Percentiles rank a stretch among this genome's conserved stretches.
Conservation (phyloP, 2,329 filamentous ascomycete species). For the Clarireedia hainanense region DNA sequence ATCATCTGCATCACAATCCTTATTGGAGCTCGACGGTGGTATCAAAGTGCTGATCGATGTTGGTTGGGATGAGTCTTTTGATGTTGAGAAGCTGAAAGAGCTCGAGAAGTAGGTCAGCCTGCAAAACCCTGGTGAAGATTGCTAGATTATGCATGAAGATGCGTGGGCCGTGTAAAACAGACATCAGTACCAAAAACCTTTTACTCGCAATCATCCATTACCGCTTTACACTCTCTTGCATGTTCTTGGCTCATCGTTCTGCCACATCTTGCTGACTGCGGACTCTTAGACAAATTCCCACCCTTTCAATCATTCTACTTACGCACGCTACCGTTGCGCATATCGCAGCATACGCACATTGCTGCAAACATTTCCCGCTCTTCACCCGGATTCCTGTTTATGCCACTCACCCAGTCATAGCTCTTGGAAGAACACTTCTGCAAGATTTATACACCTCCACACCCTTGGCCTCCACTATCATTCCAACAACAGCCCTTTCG, state of each 20-base stretch:
- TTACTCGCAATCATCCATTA: conserved; percentile 11
- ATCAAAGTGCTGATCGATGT: conserved; percentile 93
- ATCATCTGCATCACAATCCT: conserved; percentile 84
- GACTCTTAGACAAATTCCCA: conserved; percentile 68
- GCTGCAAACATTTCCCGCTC: conserved; percentile 89
- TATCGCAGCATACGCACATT: conserved; percentile 88
- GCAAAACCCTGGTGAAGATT: conserved; percentile 7
- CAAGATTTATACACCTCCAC: conserved; percentile 91
- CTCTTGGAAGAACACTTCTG: conserved; percentile 80
- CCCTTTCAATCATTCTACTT: conserved; percentile 85
- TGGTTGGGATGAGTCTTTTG: conserved; percentile 92
- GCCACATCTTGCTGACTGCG: conserved; percentile 14
- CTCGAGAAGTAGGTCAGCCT: conserved; percentile 67
- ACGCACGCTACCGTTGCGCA: conserved; percentile 91
- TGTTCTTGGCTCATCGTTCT: background rate
- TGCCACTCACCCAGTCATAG: conserved; percentile 87
- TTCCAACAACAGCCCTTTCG: conserved; percentile 65
- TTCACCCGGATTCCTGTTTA: conserved; percentile 93
- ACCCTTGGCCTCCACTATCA: conserved; percentile 77
- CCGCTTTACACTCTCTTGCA: background rate
- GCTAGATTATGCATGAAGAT: background rate
- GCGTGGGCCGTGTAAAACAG: conserved; percentile 15
- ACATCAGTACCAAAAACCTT: conserved; percentile 22
- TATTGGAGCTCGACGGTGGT: conserved; percentile 91
- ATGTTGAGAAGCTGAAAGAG: conserved; percentile 71